Evolutionary conservation across 1,139 yeast genomes (phyloP).

Genomic region (Saccharomyces hybrid): DNA sequence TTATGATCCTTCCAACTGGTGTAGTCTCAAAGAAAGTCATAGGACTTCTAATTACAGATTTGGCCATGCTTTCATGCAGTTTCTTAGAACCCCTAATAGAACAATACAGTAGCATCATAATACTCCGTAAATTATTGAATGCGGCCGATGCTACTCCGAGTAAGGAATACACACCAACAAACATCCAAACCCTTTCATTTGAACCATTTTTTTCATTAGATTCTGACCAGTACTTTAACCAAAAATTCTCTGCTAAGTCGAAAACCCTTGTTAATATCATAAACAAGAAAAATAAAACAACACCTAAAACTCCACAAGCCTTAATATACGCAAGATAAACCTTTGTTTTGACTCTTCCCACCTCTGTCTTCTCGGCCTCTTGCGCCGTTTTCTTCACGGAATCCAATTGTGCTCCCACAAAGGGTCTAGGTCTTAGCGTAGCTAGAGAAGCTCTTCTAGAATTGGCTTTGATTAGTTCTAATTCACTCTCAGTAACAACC

Average conservation of each 20-base stretch:
- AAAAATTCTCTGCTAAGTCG: conserved; percentile 44
- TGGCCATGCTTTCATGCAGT: conserved; percentile 57
- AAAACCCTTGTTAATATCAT: conserved; percentile 41
- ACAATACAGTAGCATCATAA: conserved; percentile 54
- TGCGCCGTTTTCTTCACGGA: conserved; percentile 33
- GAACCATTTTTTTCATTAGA: conserved; percentile 39
- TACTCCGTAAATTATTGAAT: conserved; percentile 43
- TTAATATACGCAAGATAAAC: conserved; percentile 56
- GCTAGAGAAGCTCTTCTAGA: conserved; percentile 59
- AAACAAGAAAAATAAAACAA: conserved; percentile 38
- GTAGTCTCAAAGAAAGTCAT: conserved; percentile 76
- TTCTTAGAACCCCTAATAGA: conserved; percentile 55
- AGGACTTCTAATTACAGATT: conserved; percentile 56
- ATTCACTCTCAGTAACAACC: conserved; percentile 8
- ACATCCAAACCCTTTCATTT: conserved; percentile 42
- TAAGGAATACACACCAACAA: conserved; percentile 51
- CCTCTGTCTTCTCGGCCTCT: conserved; percentile 39
- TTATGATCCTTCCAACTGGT: conserved; percentile 68
- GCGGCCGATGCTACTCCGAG: conserved; percentile 49
- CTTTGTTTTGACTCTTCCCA: conserved; percentile 57
- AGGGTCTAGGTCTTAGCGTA: conserved; percentile 35
- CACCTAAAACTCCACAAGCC: conserved; percentile 56
- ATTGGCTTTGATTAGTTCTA: conserved; percentile 15
- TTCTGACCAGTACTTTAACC: conserved; percentile 59
- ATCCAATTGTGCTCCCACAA: conserved; percentile 18